phyloP scores from a whole-genome alignment of 2,329 filamentous ascomycete genomes.

The Dactylellina leptospora region DNA sequence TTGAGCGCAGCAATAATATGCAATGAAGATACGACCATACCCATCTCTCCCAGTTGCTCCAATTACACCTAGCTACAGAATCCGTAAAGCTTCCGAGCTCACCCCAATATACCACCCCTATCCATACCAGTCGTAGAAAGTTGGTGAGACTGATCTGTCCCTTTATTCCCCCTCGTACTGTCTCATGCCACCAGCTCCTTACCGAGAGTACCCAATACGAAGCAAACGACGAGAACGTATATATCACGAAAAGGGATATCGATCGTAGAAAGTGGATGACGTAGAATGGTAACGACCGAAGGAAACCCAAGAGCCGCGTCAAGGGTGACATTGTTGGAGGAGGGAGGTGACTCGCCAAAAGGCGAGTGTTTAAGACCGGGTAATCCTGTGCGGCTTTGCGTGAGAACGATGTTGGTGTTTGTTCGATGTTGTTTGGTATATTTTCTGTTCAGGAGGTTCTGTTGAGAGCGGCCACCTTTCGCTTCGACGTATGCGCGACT shows the following conservation, averaged over 20 bases:
- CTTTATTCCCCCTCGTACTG: constrained; percentile 28
- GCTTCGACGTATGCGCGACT: background rate
- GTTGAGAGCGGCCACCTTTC: background rate
- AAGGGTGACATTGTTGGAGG: constrained; percentile 36
- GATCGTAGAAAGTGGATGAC: constrained; percentile 42
- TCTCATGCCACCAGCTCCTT: constrained; percentile 43
- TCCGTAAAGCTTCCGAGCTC: constrained; percentile 80
- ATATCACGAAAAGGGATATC: constrained; percentile 42
- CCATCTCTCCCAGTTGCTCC: constrained; percentile 93
- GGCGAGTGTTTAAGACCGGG: no score
- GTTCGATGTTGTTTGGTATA: background rate
- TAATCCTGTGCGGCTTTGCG: no score
- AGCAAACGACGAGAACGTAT: constrained; percentile 29
- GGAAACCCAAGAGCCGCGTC: constrained; percentile 21
- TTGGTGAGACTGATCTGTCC: constrained; percentile 61
- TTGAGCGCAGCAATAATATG: no score
- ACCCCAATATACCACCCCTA: constrained; percentile 80
- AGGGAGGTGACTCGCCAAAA: constrained; percentile 8
- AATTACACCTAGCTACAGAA: constrained; percentile 76
- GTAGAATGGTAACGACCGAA: constrained; percentile 37
- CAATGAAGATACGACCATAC: no score
- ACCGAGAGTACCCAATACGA: constrained; percentile 5
- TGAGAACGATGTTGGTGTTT: no score
- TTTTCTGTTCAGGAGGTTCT: background rate
- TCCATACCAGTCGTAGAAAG: constrained; percentile 76